Base-by-base conservation (phyloP, 2,329 filamentous ascomycete genomes). In the Fusarium sp. region DNA sequence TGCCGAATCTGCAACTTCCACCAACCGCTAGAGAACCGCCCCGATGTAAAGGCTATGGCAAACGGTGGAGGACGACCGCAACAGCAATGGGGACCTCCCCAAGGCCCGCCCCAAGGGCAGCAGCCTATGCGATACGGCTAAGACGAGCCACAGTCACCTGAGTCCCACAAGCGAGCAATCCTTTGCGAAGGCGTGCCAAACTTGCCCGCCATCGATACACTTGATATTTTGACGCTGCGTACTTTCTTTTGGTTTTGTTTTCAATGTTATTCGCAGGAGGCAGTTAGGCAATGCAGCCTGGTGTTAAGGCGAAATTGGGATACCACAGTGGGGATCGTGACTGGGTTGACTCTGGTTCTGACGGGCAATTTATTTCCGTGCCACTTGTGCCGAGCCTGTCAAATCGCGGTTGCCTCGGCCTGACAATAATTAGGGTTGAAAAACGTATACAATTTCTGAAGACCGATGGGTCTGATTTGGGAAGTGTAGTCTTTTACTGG, bases 1-100 rank as follows among this genome's bases (percentile, higher is more conserved):
- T 95, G 92, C 82, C 86, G 89, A 75, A 89, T 94, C 78, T 95
- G 92, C 85, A 89, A 90, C 77, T 94, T 93, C 78, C 86, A 88
- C 68, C 91, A 94, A 78, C 88, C 89, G 12, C 83, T 91, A 57
- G 83, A 87, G 69, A 83, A 85, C 73, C 82, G 87, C 16, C 85
- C 81, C 14, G 87, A 89, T 63, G 86, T 89, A 50, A 82, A 84
- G 76, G 82, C 81, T 57, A 86, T 88, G 82, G 80, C 77, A 70
- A 80, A 81, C 48, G 82, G 81, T 32, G 82, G 80, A n/a, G 79
- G 56, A 4, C 34, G 57, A n/a, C 79, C 79, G 14, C 79, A 77
- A 28, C 72, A 78, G 20, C 74, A 77, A 34, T 78, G 77, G 14
- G 72, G 73, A 34, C 69, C 77, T 54, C 71, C 78, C 21, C 81